Evolutionary conservation across 2,329 filamentous ascomycete genomes (phyloP).

Genomic region (Paecilomyces fulvus): DNA sequence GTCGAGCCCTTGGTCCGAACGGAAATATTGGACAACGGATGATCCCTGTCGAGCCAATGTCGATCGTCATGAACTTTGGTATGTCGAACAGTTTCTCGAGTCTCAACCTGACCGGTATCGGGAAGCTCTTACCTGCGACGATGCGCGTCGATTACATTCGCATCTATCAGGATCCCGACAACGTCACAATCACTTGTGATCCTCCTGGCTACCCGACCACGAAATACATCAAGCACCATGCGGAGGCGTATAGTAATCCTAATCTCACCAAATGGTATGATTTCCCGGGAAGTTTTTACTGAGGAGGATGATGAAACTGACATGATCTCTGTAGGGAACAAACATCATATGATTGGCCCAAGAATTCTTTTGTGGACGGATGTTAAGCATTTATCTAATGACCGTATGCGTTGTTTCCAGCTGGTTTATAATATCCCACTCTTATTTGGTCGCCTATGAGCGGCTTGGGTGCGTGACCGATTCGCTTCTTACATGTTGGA

Average conservation of each 20-base stretch:
- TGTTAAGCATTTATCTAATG: conserved; percentile 6
- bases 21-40: conserved; percentile 60
- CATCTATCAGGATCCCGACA: conserved; percentile 58
- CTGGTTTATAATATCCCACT: background rate
- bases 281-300: background rate
- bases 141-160: conserved; percentile 64
- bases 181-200: conserved; percentile 56
- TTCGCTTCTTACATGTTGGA: background rate
- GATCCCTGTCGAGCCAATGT: conserved; percentile 60
- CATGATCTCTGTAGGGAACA: conserved; percentile 26
- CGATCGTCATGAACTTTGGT: conserved; percentile 60
- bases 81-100: conserved; percentile 59
- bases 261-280: conserved; percentile 57
- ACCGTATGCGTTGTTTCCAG: background rate
- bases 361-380: conserved; percentile 14
- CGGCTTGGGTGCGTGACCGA: conserved; percentile 17
- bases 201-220: conserved; percentile 60
- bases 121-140: conserved; percentile 50
- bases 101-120: conserved; percentile 51
- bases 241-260: conserved; percentile 52
- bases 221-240: conserved; percentile 55
- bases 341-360: conserved; percentile 13
- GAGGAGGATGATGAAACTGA: background rate
- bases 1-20: conserved; percentile 54
- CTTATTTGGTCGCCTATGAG: conserved; percentile 36